Evolutionary conservation across 2,329 filamentous ascomycete genomes (phyloP).

Genomic region (Akanthomyces uredinophilus): DNA sequence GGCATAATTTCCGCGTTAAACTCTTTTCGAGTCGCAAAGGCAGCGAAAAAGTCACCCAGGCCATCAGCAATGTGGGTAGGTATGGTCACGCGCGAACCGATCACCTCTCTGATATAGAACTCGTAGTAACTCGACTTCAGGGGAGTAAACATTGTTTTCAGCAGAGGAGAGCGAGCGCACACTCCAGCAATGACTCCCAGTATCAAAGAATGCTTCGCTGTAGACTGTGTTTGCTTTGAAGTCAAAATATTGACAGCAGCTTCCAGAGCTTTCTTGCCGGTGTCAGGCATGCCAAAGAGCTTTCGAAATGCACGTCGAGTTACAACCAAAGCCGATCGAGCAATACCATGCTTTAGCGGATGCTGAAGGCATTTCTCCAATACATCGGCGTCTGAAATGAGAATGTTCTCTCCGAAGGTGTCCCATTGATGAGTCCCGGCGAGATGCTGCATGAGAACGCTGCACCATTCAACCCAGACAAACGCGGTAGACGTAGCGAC

Average conservation of each 20-base stretch:
- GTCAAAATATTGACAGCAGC: constrained; percentile 63
- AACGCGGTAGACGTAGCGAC: constrained; percentile 80
- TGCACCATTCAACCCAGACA: constrained; percentile 86
- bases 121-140: constrained; percentile 69
- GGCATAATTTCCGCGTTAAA: constrained; percentile 71
- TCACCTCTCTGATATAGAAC: constrained; percentile 80
- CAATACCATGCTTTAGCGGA: constrained; percentile 58
- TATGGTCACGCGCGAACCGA: constrained; percentile 70
- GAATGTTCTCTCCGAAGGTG: constrained; percentile 58
- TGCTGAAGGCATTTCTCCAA: constrained; percentile 72
- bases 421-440: constrained; percentile 59
- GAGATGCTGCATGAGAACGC: constrained; percentile 68
- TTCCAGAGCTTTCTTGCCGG: constrained; percentile 54
- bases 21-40: constrained; percentile 69
- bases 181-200: constrained; percentile 87
- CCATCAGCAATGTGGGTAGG: constrained; percentile 67
- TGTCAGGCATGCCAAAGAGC: constrained; percentile 55
- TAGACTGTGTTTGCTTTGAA: constrained; percentile 58
- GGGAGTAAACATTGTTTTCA: constrained; percentile 55
- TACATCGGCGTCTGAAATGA: constrained; percentile 64
- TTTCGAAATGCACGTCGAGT: constrained; percentile 76
- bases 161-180: constrained; percentile 62
- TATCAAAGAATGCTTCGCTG: constrained; percentile 67
- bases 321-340: constrained; percentile 68
- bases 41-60: constrained; percentile 74